Evolutionary conservation across 176 grass and related monocot species (phyloP), one percentile per base, ranked within the genome.

Genomic region (Carex scoparia): DNA sequence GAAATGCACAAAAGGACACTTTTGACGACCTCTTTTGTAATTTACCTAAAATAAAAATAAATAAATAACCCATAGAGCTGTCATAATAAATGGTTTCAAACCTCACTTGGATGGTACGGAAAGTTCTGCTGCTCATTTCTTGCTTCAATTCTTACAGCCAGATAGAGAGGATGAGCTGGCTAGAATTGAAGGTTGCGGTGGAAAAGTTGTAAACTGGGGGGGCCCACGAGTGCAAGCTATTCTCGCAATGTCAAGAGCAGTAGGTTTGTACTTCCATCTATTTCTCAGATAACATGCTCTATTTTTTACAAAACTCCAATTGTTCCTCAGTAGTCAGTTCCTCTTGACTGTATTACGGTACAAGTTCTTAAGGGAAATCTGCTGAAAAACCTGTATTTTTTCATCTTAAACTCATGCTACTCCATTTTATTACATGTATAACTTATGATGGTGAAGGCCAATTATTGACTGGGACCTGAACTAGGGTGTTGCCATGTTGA

Each of bases 201-300:
- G 88, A 85, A 86, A 60, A 89, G 88, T 89, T 32, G 85, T 89
- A 86, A 86, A 86, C 69, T 89, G 88, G 88, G 63, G 81, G 35
- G 84, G 79, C 12, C 67, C 61, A n/a, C 80, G 88, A 6, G 80
- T 89, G 35, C 79, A 72, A 53, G 88, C 79, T 54, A 81, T 89
- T 79, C 88, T 89, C 59, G 79, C 88, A 9, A 86, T 89, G 84
- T 89, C 88, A 53, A 82, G 88, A 79, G 61, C 88, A 28, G 81
- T 89, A 82, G 88, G 88, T 89, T 82, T 86, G 82, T 79, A 2
- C 27, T 71, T 18, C 4, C 4, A 55, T 80, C 38, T 11, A 16
- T 54, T 70, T 66, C 40, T 76, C 19, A 55, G n/a, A 54, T 54
- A 54, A 31, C 48, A 76, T 76, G 46, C 31, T 58, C 78, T 62